Base-by-base conservation (phyloP, 2,329 filamentous ascomycete genomes). In the Neophaeococcomyces mojaviensis region DNA sequence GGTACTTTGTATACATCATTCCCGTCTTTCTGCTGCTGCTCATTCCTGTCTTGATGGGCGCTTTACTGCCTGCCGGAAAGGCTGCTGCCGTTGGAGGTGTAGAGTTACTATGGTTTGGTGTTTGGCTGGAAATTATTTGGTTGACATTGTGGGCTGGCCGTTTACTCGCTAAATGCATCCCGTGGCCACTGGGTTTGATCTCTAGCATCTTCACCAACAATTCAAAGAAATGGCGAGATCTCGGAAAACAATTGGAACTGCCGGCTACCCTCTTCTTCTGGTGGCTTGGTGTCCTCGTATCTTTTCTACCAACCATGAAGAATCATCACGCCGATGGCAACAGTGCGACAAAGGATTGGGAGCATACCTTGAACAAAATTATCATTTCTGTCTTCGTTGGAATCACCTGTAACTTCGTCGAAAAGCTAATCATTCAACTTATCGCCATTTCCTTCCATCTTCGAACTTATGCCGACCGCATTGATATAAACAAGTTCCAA, bases 81-180 rank as follows among this genome's bases (percentile, higher is more conserved):
- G 53, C 74, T 39, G 70, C 83, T 1, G 79, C 77, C 10, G 76
- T 84, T 2, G 88, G 88, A 1, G 87, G 84, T 16, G 88, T 95
- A 0, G 61, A 79, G 51, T 69, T 96, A 36, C 70, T 88, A 49
- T 97, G 90, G 90, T 96, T 97, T 60, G 86, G 86, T 24, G 88
- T 96, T 51, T 97, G 90, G 90, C 74, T 96, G 15, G 86, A 95
- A 64, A 87, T 95, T 34, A 76, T 96, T 20, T 97, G 90, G 90
- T 73, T 90, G 52, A 88, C 88, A 0, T 72, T 96, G 0, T 97
- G 90, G 90, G 82, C 84, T 16, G 84, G 78, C 44, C 66, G 79
- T 58, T 74, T 85, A 39, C 67, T 82, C 12, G 76, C 81, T 6
- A 84, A 84, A 64, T 72, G 70, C 44, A 69, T 86, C 8, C 82